Percentiles rank a stretch among this genome's conserved stretches.
Evolutionary conservation across 2,329 filamentous ascomycete species (phyloP).

Genomic region (Aspergillus nomiae): DNA sequence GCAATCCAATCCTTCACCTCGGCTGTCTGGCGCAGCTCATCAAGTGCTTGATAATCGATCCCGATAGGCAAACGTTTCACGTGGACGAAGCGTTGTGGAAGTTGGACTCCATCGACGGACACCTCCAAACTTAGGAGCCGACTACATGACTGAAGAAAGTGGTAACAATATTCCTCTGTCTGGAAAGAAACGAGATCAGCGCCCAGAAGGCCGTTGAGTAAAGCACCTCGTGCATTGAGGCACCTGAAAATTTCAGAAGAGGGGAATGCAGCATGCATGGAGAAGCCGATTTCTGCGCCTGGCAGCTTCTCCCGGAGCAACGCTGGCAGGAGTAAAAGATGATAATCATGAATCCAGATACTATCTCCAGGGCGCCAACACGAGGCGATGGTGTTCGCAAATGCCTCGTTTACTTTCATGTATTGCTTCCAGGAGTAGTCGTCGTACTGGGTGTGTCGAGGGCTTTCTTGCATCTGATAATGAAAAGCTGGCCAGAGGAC

Average conservation of each 20-base stretch:
- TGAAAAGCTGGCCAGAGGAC: conserved; percentile 97
- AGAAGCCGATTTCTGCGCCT: conserved; percentile 92
- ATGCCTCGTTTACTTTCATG: conserved; percentile 84
- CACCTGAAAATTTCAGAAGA: conserved; percentile 95
- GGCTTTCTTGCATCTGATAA: conserved; percentile 94
- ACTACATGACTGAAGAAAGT: conserved; percentile 93
- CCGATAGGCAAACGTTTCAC: conserved; percentile 81
- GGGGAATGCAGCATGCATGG: conserved; percentile 90
- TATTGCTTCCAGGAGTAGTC: conserved; percentile 97
- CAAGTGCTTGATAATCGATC: conserved; percentile 76
- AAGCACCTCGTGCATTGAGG: conserved; percentile 76
- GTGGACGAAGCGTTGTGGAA: conserved; percentile 87
- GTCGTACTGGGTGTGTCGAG: conserved; percentile 94
- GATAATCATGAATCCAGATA: conserved; percentile 95
- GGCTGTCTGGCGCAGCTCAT: conserved; percentile 65
- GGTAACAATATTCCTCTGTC: conserved; percentile 85
- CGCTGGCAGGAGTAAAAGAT: conserved; percentile 79
- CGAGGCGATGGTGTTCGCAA: conserved; percentile 82
- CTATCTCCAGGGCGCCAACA: conserved; percentile 90
- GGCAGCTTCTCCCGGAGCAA: conserved; percentile 83
- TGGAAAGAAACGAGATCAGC: conserved; percentile 92
- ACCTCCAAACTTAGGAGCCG: conserved; percentile 82
- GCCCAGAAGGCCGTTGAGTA: conserved; percentile 88
- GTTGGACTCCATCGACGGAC: conserved; percentile 77
- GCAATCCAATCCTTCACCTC: conserved; percentile 77